Conservation (phyloP, 306 rosid genomes). For the Prunus mira region DNA sequence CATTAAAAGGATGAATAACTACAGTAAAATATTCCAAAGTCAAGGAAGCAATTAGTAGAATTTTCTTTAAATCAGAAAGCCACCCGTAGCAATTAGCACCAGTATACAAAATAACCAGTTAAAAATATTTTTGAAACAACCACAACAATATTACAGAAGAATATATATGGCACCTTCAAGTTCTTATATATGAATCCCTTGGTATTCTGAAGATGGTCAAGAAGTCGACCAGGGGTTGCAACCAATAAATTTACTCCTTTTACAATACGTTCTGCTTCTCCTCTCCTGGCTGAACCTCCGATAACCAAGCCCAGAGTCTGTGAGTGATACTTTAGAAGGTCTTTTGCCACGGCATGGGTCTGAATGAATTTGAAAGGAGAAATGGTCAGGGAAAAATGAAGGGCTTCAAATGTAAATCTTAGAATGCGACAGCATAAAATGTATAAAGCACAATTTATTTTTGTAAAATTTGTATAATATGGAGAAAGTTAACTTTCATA, state of each 20-base stretch:
- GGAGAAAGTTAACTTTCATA: no score
- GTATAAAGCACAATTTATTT: background rate
- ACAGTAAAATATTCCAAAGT: background rate
- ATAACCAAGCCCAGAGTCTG: conserved; percentile 83
- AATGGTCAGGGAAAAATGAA: conserved; percentile 5
- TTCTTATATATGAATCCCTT: conserved; percentile 72
- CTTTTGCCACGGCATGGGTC: conserved; percentile 94
- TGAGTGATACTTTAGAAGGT: conserved; percentile 85
- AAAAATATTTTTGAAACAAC: background rate
- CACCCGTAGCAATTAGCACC: background rate
- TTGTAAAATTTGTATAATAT: no score
- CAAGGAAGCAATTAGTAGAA: background rate
- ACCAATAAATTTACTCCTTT: conserved; percentile 85
- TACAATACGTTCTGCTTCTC: conserved; percentile 80
- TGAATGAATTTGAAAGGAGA: conserved; percentile 24
- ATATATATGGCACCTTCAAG: conserved; percentile 48
- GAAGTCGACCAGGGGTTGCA: conserved; percentile 95
- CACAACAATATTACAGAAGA: background rate
- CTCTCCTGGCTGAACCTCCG: conserved; percentile 82
- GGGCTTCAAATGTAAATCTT: background rate
- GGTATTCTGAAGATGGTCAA: conserved; percentile 89
- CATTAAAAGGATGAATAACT: background rate
- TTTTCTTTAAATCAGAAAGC: background rate
- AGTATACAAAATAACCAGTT: background rate
- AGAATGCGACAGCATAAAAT: background rate